Evolutionary conservation across 257 asterid species (phyloP), one percentile per base, ranked within the genome.

Genomic region (Solanum rostratum): DNA sequence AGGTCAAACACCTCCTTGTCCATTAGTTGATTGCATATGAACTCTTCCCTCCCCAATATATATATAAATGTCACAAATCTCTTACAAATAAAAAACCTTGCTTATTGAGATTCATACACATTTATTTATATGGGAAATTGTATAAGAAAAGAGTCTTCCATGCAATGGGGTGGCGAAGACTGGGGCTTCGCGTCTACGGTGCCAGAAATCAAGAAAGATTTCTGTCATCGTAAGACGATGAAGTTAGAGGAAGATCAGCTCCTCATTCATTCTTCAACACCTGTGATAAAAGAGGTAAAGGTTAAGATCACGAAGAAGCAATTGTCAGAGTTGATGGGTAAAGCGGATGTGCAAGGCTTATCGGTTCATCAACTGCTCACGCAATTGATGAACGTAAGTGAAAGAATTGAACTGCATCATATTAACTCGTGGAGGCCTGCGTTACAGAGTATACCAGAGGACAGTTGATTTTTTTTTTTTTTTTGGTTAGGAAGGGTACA

Each of bases 151-250:
- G 87, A 79, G 41, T 88, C 93, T 30, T 76, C 93, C 30, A 66
- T 70, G 85, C 84, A 86, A 54, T 93, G 95, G 95, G 96, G 93
- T 30, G 97, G 95, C 2, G 97, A 93, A 27, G 94, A 93, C 10
- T 93, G 97, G 97, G 92, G 88, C n/a, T 88, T 89, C 3, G n/a
- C 15, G 29, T 88, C 89, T 62, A 82, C 74, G 81, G 85, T 59
- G n/a, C 50, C 52, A n/a, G 55, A 79, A 15, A 18, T 16, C 10
- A 5, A 12, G 0, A 19, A 29, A 14, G 70, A 80, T 41, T 59
- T 55, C 18, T 73, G 12, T 49, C 80, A n/a, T 6, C 39, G 46
- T 73, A 73, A 43, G 1, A 43, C 57, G 7, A 41, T 57, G 54
- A 50, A 57, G 46, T 5, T 11, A 37, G 90, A 79, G 20, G 81